Evolutionary conservation across 1,284 basidiomycete species (phyloP).

Genomic region (Hemileia vastatrix): DNA sequence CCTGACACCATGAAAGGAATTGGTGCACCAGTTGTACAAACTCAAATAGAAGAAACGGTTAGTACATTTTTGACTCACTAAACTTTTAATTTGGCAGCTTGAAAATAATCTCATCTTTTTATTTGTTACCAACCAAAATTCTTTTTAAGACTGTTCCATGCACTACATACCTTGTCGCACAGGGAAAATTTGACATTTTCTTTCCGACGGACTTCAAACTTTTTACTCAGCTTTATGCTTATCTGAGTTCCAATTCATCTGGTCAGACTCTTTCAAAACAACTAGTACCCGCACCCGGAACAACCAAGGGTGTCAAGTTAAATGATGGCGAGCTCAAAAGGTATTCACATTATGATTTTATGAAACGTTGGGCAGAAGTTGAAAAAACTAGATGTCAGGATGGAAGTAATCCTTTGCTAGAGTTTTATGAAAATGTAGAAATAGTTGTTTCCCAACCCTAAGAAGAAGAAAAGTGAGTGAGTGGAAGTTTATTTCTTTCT

Average conservation of each 20-base stretch:
- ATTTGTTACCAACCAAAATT: neutral
- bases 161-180: constrained; percentile 79
- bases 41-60: constrained; percentile 69
- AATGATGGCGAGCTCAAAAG: constrained; percentile 52
- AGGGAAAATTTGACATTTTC: constrained; percentile 97
- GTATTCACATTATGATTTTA: constrained; percentile 72
- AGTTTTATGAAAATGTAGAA: constrained; percentile 81
- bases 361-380: constrained; percentile 68
- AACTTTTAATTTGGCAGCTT: no score
- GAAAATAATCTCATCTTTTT: neutral
- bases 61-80: constrained; percentile 13
- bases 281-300: constrained; percentile 15
- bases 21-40: constrained; percentile 94
- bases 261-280: neutral
- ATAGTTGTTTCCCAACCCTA: constrained; percentile 60
- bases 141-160: constrained; percentile 57
- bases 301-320: neutral
- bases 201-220: constrained; percentile 89
- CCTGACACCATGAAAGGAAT: constrained; percentile 75
- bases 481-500: no score
- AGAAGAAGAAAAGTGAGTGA: no score
- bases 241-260: constrained; percentile 6
- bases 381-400: constrained; percentile 58
- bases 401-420: constrained; percentile 76
- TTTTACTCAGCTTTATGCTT: constrained; percentile 46